Conservation (phyloP, 2,329 filamentous ascomycete species). For the Cytospora paraplurivora region DNA sequence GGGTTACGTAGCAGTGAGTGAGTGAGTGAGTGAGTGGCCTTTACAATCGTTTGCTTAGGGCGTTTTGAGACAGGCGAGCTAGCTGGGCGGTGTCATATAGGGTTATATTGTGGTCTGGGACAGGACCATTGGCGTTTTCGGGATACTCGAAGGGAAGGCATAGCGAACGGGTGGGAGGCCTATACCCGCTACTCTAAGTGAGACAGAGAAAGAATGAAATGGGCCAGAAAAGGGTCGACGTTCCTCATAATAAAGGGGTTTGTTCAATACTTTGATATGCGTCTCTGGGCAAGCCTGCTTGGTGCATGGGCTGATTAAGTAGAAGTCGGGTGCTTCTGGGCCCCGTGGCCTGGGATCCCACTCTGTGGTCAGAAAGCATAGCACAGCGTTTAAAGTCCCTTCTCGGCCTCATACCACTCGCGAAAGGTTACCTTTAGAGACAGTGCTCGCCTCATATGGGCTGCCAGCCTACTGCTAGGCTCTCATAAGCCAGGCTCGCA, state of each 20-base stretch:
- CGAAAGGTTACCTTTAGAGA: too few species aligned
- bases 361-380: too few species aligned
- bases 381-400: too few species aligned
- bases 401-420: too few species aligned
- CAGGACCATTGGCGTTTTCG: slow-evolving; percentile 9
- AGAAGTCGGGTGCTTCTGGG: too few species aligned
- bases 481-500: neutral
- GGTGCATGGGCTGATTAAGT: too few species aligned
- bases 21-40: neutral
- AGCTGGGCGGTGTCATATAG: neutral
- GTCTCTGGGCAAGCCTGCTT: neutral
- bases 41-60: slow-evolving; percentile 9
- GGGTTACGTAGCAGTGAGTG: too few species aligned
- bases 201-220: neutral
- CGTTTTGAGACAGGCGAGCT: neutral
- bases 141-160: slow-evolving; percentile 8
- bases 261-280: neutral
- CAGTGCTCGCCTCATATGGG: neutral
- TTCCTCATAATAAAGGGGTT: slow-evolving; percentile 8
- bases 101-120: slow-evolving; percentile 1
- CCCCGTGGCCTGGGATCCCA: too few species aligned
- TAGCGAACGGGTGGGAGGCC: neutral
- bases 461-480: neutral
- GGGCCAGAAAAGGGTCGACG: slow-evolving; percentile 1
- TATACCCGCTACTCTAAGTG: neutral